Evolutionary conservation across 2,329 filamentous ascomycete genomes (phyloP), one percentile per base, ranked within the genome.

Genomic region (Botrytis cinerea): DNA sequence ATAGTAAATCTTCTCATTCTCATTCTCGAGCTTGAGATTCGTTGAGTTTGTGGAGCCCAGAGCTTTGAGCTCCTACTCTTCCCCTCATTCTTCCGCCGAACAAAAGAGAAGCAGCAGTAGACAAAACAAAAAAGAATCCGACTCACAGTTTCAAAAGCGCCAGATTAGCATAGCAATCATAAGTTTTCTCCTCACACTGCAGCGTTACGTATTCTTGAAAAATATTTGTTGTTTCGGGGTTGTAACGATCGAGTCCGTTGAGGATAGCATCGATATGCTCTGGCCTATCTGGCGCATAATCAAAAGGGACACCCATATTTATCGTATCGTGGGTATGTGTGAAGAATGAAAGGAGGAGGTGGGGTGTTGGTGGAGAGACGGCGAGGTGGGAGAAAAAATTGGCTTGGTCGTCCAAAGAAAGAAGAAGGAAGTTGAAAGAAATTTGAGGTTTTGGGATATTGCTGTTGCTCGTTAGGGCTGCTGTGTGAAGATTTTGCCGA

Each of bases 201-300:
- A 94, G 91, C 81, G 89, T 88, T 76, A 99, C 92, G 85, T 99
- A 99, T 83, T 93, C 92, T 88, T 99, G 95, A 84, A 99, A 96
- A 78, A 93, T 88, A 76, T 90, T 89, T 68, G 97, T 97, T 70
- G 96, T 97, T 87, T 99, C 96, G 60, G 96, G 96, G 85, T 99
- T 99, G 87, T 99, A 99, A 81, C 96, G 90, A 85, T 99, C 96
- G 77, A 99, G 93, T 79, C 96, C 95, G 85, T 95, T 97, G 82
- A 99, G 94, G 82, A 99, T 98, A 84, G 86, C 88, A 82, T 94
- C 92, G 84, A 99, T 97, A 83, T 96, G 91, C 79, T 96, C 93
- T 80, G 96, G 95, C 83, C 96, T 89, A 84, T 97, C 93, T 80
- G 93, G 91, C 86, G 93, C 93, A 85, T 95, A 93, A 88, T 98